Base-by-base conservation (phyloP, 2,329 filamentous ascomycete species). In the Neurospora sp. region DNA sequence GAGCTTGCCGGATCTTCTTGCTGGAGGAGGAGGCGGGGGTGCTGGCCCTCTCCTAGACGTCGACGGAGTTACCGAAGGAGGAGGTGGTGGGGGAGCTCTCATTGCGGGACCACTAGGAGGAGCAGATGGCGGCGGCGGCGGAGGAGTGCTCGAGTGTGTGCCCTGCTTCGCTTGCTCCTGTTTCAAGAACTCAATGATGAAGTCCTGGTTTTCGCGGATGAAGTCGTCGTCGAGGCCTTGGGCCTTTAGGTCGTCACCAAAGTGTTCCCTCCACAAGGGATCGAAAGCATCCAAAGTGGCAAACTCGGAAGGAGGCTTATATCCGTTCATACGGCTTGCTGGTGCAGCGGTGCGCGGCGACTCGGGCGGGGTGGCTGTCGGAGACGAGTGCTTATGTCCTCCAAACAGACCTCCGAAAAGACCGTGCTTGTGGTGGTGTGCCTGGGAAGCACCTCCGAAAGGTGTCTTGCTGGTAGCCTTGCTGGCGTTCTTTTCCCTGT, bases 401-500 rank as follows among this genome's bases (percentile, higher is more conserved):
- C 84, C 82, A 76, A 90, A 90, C 19, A 90, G 81, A 68, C 87
- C 85, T 70, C 88, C 87, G n/a, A 90, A 81, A 71, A 90, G 78
- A 23, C 83, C 79, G 71, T 80, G 78, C 73, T 83, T 81, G 66
- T 72, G 71, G 36, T 72, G 76, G 23, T 78, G 74, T 38, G 79
- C 78, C 66, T 82, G 82, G 28, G 79, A 77, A 39, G 80, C 74
- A 67, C 86, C 86, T 70, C 86, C 88, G 76, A 97, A 97, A 0
- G 92, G 90, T 40, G 91, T 95, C 73, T 89, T 86, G 79, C 85
- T 89, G 3, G 94, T 97, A 73, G 90, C 89, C 82, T 96, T 96
- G 82, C 91, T 95, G 52, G 93, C 95, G 81, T 95, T 94, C 87
- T 97, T 97, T 82, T 98, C 94, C 74, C 94, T 87, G 78, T 97